These are phyloP conservation scores for Colletotrichum camelliae DNA, from an alignment of 2,329 filamentous ascomycete genomes.

Conservation along the genomic window DNA sequence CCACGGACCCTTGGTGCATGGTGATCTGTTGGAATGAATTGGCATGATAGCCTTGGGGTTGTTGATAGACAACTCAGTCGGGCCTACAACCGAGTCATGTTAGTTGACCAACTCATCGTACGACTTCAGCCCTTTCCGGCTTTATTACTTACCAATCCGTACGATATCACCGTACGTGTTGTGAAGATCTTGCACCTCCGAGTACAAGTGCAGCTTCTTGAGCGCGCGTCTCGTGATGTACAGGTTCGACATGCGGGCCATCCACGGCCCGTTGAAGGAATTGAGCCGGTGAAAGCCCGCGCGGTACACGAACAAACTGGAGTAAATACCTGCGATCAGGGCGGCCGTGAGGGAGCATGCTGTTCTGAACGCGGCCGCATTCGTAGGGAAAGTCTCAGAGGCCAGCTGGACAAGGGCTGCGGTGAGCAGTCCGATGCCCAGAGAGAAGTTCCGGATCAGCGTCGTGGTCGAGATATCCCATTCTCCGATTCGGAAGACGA, in stretches of 20 bases:
- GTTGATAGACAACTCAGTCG: slow-evolving; percentile 36
- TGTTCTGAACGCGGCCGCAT: not conserved
- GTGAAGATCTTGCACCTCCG: slow-evolving; percentile 32
- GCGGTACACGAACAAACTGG: slow-evolving; percentile 27
- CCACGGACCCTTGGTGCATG: slow-evolving; percentile 36
- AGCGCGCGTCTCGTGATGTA: slow-evolving; percentile 24
- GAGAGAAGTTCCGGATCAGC: slow-evolving; percentile 13
- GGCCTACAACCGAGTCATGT: slow-evolving; percentile 25
- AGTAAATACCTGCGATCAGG: slow-evolving; percentile 18
- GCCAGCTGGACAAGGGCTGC: not conserved
- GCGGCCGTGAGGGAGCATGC: not conserved
- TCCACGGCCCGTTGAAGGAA: slow-evolving; percentile 31
- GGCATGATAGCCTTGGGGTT: slow-evolving; percentile 30
- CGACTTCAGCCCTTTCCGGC: not conserved
- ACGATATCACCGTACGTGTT: slow-evolving; percentile 34
- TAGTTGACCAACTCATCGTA: not conserved
- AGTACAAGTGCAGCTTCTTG: slow-evolving; percentile 27
- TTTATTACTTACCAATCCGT: slow-evolving; percentile 25
- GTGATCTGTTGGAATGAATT: slow-evolving; percentile 33
- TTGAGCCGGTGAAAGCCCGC: slow-evolving; percentile 30
- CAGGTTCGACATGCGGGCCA: slow-evolving; percentile 28
- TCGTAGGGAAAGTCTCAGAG: not conserved
- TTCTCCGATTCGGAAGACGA: slow-evolving; percentile 29
- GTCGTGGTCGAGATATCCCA: slow-evolving; percentile 26
- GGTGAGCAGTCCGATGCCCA: not conserved